phyloP scores from a whole-genome alignment of 2,329 filamentous ascomycete genomes.

The Ophiostoma novo-ulmi region DNA sequence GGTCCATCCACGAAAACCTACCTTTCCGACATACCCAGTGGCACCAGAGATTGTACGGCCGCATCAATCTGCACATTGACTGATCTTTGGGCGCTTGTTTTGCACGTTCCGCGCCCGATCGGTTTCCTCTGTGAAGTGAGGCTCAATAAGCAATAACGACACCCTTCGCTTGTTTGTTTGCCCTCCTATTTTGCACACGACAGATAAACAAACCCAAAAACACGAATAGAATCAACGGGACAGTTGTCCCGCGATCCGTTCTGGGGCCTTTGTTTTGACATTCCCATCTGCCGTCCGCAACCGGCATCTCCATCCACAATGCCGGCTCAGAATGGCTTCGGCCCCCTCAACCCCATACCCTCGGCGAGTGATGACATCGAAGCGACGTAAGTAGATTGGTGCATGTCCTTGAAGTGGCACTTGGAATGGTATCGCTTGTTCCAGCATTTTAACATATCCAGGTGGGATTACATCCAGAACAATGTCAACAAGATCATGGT shows the following conservation, averaged over 20 bases:
- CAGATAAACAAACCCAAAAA: background rate
- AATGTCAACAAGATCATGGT: conserved; percentile 93
- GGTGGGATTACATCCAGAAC: conserved; percentile 83
- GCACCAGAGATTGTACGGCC: background rate
- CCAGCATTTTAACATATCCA: conserved; percentile 35
- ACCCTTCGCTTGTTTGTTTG: background rate
- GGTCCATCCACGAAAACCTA: background rate
- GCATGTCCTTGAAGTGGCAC: background rate
- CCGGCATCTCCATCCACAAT: conserved; percentile 16
- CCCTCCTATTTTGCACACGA: background rate
- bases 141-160: background rate
- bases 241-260: background rate
- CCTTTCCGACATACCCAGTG: background rate
- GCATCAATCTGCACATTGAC: background rate
- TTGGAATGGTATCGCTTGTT: background rate
- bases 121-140: background rate
- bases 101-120: background rate
- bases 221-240: background rate
- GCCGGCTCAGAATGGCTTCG: conserved; percentile 17
- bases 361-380: conserved; percentile 29
- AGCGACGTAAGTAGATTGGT: conserved; percentile 26
- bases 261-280: background rate
- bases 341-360: background rate
- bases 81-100: background rate
- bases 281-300: background rate